Conservation (phyloP, 2,329 filamentous ascomycete genomes). For the Myriosclerotinia scirpicola region DNA sequence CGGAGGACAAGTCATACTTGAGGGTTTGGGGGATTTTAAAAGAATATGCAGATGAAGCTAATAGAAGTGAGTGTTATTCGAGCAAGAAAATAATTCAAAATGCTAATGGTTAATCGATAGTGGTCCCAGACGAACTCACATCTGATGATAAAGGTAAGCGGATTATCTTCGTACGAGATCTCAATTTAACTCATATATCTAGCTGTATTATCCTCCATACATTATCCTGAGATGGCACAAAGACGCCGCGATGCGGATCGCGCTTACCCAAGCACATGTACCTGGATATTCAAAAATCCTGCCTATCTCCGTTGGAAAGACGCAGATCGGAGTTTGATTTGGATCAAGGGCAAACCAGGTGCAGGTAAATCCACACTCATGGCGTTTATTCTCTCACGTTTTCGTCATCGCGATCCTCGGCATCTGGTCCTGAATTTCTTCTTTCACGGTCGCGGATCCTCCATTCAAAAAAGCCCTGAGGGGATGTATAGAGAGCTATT, state of each 20-base stretch:
- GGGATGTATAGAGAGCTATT: conserved; percentile 44
- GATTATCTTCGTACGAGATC: not conserved
- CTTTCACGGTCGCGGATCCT: conserved; percentile 41
- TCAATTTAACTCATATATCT: not conserved
- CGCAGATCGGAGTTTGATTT: conserved; percentile 37
- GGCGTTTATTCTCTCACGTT: conserved; percentile 38
- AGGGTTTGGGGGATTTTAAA: conserved; percentile 8
- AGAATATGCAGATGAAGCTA: conserved; percentile 12
- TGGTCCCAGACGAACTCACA: not conserved
- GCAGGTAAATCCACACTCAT: conserved; percentile 46
- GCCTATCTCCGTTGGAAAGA: conserved; percentile 35
- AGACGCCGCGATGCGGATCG: conserved; percentile 35
- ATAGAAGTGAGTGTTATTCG: not conserved
- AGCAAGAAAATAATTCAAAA: not conserved
- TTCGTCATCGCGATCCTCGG: not conserved
- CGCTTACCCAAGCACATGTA: conserved; percentile 38
- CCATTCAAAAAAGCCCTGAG: conserved; percentile 40
- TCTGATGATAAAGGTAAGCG: not conserved
- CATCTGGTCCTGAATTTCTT: conserved; percentile 38
- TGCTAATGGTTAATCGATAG: conserved; percentile 7
- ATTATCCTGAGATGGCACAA: conserved; percentile 38
- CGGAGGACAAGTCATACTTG: conserved; percentile 6
- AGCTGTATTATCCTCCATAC: conserved; percentile 30
- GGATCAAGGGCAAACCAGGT: conserved; percentile 46
- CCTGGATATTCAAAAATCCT: conserved; percentile 40